Percentiles rank a stretch among this genome's conserved stretches.
These are phyloP conservation scores for Juncus effusus DNA, from an alignment of 176 grass and related monocot species.

Conservation along the genomic window DNA sequence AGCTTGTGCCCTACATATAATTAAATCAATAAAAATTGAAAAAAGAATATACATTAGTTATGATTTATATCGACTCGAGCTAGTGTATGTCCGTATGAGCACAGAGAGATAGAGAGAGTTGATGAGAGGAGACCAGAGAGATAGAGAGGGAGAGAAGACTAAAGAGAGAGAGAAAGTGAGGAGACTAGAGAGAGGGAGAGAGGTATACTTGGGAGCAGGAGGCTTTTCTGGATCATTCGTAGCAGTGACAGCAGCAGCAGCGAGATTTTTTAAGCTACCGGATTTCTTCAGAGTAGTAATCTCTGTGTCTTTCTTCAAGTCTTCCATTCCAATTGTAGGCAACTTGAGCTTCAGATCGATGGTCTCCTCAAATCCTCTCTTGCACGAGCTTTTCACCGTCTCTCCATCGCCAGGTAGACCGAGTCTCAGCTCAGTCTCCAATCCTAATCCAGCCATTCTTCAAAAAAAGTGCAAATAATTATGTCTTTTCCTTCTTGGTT, in stretches of 20 bases:
- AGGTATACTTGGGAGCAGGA: slow-evolving; percentile 66
- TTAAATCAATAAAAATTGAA: background rate
- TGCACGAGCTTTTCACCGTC: slow-evolving; percentile 46
- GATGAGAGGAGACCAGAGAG: too few species aligned
- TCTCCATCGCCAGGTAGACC: slow-evolving; percentile 76
- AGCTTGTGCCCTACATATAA: slow-evolving; percentile 57
- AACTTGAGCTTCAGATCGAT: slow-evolving; percentile 85
- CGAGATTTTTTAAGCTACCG: slow-evolving; percentile 40
- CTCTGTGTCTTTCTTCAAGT: slow-evolving; percentile 31
- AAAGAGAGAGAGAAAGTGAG: background rate
- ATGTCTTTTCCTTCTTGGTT: slow-evolving; percentile 9
- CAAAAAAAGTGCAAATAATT: slow-evolving; percentile 36
- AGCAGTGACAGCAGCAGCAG: slow-evolving; percentile 26
- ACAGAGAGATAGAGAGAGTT: too few species aligned
- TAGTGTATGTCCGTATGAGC: background rate
- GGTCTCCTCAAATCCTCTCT: slow-evolving; percentile 78
- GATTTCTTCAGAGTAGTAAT: slow-evolving; percentile 36
- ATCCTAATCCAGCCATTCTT: slow-evolving; percentile 44
- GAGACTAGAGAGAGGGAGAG: background rate
- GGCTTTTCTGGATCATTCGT: slow-evolving; percentile 64
- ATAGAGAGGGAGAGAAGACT: background rate
- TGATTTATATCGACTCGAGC: background rate
- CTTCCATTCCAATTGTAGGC: slow-evolving; percentile 55
- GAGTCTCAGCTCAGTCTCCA: slow-evolving; percentile 89
- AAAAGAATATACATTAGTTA: background rate